Base-by-base conservation (phyloP, 345 rosid species). In the Bretschneidera sinensis region DNA sequence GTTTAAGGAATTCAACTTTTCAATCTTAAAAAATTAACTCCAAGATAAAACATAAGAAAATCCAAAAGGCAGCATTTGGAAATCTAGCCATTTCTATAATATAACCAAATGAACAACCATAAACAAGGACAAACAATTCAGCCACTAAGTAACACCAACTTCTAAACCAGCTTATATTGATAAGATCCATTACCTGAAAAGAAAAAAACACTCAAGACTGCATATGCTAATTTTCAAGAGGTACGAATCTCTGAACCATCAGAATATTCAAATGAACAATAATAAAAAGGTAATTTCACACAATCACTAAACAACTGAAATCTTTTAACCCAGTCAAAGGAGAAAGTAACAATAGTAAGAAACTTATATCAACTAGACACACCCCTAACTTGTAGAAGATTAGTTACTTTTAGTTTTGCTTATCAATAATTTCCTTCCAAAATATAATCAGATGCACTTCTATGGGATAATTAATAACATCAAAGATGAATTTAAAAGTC, bases 1-100 rank as follows among this genome's bases (percentile, higher is more conserved):
- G 91, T 69, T 68, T 13, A 71, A 28, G 24, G 60, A 34, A 35
- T 35, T 58, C 33, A 67, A 51, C 14, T 53, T 50, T 50, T 21
- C 25, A 20, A 7, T 9, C 10, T 50, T 21, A 50, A 1, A 50
- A 50, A 20, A 50, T 50, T 13, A 48, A 17, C 8, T 48, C 21
- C 51, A 48, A 48, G 9, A 48, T 48, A 18, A 48, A 48, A 17
- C n/a, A n/a, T 45, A 45, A 48, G 33, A 28, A 28, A 28, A 28
- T 28, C 33, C 33, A 28, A 18, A 48, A 11, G 5, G 5, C 14
- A 9, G 2, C 20, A 20, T n/a, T n/a, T n/a, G n/a, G n/a, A 50
- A 20, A 1, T 20, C 20, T 23, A 50, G 9, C n/a, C 17, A n/a
- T n/a, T n/a, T n/a, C 18, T 4, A 52, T 1, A 52, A 23, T 50